Evolutionary conservation across 2,329 filamentous ascomycete genomes (phyloP).

Genomic region (Colletotrichum sp.): DNA sequence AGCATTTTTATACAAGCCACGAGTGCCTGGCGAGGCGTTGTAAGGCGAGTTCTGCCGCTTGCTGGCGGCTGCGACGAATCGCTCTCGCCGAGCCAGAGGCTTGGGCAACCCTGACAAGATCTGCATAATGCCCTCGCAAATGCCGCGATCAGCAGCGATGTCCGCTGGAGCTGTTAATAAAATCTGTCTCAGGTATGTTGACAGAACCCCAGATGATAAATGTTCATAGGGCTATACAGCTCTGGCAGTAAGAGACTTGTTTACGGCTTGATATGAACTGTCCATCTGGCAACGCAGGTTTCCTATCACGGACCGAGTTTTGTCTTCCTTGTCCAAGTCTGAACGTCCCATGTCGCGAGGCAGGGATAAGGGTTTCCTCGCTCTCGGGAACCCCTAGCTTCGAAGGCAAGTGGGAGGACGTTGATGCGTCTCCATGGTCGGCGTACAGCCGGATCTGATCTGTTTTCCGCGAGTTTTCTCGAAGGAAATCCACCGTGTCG

Average conservation of each 20-base stretch:
- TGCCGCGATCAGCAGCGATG: slow-evolving; percentile 4
- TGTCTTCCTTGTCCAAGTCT: background rate
- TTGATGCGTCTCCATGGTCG: background rate
- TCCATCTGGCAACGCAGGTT: background rate
- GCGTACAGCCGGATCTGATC: background rate
- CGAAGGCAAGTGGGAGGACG: background rate
- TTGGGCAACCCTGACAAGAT: background rate
- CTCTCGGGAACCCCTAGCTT: background rate
- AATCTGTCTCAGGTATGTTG: slow-evolving; percentile 8
- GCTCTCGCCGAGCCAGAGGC: background rate
- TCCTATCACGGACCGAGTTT: background rate
- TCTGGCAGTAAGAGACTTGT: background rate
- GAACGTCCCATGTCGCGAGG: background rate
- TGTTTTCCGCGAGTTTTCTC: background rate
- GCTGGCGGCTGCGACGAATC: background rate
- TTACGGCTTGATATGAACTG: background rate
- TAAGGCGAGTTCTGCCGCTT: background rate
- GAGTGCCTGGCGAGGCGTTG: slow-evolving; percentile 5
- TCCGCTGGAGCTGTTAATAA: background rate
- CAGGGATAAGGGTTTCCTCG: background rate
- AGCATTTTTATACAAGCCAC: background rate
- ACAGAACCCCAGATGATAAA: background rate
- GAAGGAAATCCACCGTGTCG: background rate
- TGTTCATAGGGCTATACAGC: background rate
- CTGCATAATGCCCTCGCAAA: background rate